Conservation (phyloP, 345 rosid genomes). For the Pugionium cornutum region DNA sequence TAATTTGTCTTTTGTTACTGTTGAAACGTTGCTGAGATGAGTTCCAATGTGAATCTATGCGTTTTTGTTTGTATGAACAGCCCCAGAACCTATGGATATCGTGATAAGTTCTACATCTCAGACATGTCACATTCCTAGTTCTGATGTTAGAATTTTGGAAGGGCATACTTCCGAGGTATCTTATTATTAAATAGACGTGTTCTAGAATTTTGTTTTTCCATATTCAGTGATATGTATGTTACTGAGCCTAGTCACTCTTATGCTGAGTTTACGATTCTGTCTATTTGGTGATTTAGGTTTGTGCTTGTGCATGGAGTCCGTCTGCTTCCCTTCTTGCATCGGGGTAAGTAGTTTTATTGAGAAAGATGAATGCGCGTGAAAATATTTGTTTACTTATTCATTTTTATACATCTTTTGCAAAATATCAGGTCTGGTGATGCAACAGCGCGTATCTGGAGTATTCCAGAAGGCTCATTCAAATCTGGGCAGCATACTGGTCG, state of each 20-base stretch:
- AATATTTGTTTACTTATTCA: not conserved
- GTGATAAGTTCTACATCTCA: constrained; percentile 52
- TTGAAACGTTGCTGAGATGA: not conserved
- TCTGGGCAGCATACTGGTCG: constrained; percentile 49
- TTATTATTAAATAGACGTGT: not conserved
- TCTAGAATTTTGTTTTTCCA: too few relatives aligned
- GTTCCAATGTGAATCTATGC: constrained; percentile 1
- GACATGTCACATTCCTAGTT: constrained; percentile 67
- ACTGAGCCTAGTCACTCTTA: constrained; percentile 1
- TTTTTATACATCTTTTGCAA: not conserved
- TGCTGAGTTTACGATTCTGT: not conserved
- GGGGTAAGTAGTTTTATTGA: constrained; percentile 60
- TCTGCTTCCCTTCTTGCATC: constrained; percentile 98
- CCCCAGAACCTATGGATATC: constrained; percentile 82
- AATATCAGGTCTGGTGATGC: constrained; percentile 89
- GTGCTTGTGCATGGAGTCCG: constrained; percentile 99
- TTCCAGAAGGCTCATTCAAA: constrained; percentile 58
- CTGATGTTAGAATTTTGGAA: constrained; percentile 93
- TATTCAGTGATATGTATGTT: not conserved
- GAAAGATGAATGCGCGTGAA: constrained; percentile 17
- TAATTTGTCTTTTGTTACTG: constrained; percentile 12
- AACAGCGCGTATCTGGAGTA: constrained; percentile 95
- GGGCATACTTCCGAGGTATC: constrained; percentile 98
- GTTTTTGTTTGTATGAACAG: constrained; percentile 29
- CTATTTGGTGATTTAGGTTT: constrained; percentile 57